Base-by-base conservation (phyloP, 2,329 filamentous ascomycete genomes). In the Aureobasidium sp. region DNA sequence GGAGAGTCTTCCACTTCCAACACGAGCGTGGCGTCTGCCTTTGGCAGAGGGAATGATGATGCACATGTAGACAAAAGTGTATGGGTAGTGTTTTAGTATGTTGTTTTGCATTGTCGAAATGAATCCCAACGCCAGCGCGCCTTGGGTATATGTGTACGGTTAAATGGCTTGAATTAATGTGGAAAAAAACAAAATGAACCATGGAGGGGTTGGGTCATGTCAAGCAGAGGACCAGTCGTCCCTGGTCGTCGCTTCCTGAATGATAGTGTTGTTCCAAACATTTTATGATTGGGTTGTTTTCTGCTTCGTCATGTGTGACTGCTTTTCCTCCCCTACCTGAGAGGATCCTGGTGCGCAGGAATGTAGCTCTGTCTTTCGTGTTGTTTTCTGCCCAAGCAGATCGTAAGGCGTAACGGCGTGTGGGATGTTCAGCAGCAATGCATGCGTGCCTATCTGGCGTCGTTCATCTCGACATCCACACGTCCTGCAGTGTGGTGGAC, bases 401-500 rank as follows among this genome's bases (percentile, higher is more conserved):
- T 55, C 51, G 38, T 55, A 31, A 55, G 37, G 27, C 51, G 37
- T 55, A 21, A 33, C 25, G 40, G 27, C 27, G 23, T 57, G 38
- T n/a, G 13, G 19, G 40, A 35, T 37, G 40, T n/a, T 23, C 40
- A 57, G 10, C 43, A 27, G 3, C 25, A 25, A 37, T 45, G 38
- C 51, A 33, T 27, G 27, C 31, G 25, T 55, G 35, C 11, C 38
- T 42, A 51, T 10, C 31, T 47, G 17, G 47, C 58, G 13, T 60
- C 58, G 21, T 23, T 38, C 58, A 60, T 60, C 31, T 60, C 58
- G 29, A 60, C 58, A 31, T 60, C 58, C 21, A 29, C 29, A 19
- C 33, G 46, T 51, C 47, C 58, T 46, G 35, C 38, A 17, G n/a
- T 21, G 49, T 46, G 46, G 23, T 38, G 35, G 8, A 46, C 58